phyloP scores from a whole-genome alignment of 306 rosid species.

The Dryas alaskensis region DNA sequence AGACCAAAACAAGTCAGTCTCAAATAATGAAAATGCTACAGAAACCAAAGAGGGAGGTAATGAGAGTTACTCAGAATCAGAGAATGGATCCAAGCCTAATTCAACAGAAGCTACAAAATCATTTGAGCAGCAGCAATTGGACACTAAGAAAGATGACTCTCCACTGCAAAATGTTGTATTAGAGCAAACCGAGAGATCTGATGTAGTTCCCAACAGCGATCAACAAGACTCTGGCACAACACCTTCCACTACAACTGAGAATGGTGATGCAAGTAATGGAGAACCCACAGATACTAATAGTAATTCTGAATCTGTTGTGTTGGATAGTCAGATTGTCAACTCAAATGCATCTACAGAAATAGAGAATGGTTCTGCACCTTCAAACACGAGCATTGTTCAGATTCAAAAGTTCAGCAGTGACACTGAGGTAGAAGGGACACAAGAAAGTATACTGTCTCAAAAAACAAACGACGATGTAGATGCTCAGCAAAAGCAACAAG shows the following conservation, averaged over 20 bases:
- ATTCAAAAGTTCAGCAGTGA: slow-evolving; percentile 31
- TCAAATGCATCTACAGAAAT: slow-evolving; percentile 11
- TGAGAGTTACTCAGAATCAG: slow-evolving; percentile 34
- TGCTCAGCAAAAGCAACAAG: slow-evolving; percentile 41
- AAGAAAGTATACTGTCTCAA: slow-evolving; percentile 37
- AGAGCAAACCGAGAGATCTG: slow-evolving; percentile 32
- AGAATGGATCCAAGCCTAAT: slow-evolving; percentile 23
- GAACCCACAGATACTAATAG: slow-evolving; percentile 37
- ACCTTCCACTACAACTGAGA: slow-evolving; percentile 29
- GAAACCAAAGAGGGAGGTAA: slow-evolving; percentile 34
- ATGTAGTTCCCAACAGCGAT: slow-evolving; percentile 28
- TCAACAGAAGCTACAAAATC: slow-evolving; percentile 32
- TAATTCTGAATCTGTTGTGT: slow-evolving; percentile 11
- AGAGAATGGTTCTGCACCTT: slow-evolving; percentile 10
- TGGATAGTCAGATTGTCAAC: neutral
- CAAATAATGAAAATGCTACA: slow-evolving; percentile 28
- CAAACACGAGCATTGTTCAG: slow-evolving; percentile 19
- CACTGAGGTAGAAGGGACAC: slow-evolving; percentile 33
- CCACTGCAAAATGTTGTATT: slow-evolving; percentile 25
- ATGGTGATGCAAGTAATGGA: slow-evolving; percentile 30
- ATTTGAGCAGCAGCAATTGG: slow-evolving; percentile 31
- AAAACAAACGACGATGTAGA: slow-evolving; percentile 37
- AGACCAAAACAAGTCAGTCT: slow-evolving; percentile 28
- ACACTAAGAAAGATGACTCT: slow-evolving; percentile 40
- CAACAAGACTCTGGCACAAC: slow-evolving; percentile 37